phyloP scores from a whole-genome alignment of 2,329 filamentous ascomycete genomes.

The Gyromitra esculenta region DNA sequence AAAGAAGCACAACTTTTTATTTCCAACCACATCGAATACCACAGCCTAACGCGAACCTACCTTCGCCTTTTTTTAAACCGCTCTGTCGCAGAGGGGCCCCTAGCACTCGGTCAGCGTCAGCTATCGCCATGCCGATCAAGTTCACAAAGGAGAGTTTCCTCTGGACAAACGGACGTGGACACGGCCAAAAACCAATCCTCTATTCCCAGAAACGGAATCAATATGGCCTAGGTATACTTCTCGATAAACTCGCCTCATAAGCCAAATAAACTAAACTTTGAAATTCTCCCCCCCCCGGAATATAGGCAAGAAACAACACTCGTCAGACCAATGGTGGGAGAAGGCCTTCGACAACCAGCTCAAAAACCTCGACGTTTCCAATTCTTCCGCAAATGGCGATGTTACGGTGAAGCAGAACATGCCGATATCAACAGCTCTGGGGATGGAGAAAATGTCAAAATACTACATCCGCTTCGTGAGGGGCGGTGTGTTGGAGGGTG shows the following conservation, averaged over 20 bases:
- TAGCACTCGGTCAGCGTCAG: not conserved
- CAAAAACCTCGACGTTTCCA: conserved; percentile 76
- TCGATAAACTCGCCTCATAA: not conserved
- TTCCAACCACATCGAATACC: not conserved
- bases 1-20: conserved; percentile 17
- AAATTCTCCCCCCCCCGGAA: not conserved
- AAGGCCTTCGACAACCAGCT: conserved; percentile 91
- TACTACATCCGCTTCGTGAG: conserved; percentile 80
- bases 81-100: not conserved
- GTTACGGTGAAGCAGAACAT: conserved; percentile 69
- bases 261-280: conserved; percentile 1
- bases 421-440: conserved; percentile 67
- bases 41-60: not conserved
- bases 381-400: conserved; percentile 59
- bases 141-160: conserved; percentile 52
- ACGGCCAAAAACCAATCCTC: conserved; percentile 53
- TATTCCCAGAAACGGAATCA: conserved; percentile 54
- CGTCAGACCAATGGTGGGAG: conserved; percentile 94
- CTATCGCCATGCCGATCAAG: conserved; percentile 51
- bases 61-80: not conserved
- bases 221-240: conserved; percentile 47
- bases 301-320: conserved; percentile 53
- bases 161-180: conserved; percentile 55
- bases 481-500: conserved; percentile 73
- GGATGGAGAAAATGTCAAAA: conserved; percentile 66